Evolutionary conservation across 73 alveolate species (phyloP).

Genomic region (Stentor coeruleus): DNA sequence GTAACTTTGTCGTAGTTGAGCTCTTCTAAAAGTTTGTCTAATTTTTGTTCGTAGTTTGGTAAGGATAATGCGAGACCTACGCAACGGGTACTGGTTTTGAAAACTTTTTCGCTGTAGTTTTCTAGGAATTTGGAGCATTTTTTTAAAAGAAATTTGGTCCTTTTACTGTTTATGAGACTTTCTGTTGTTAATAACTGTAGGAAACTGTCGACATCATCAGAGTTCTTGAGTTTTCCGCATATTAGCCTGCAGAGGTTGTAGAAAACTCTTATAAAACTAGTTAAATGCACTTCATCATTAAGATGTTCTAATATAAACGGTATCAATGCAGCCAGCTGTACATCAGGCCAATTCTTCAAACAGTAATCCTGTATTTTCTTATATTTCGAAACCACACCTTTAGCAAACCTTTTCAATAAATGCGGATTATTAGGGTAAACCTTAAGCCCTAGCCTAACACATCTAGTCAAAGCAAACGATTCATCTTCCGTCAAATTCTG

Average conservation of each 20-base stretch:
- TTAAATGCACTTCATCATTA: not conserved
- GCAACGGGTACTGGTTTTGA: not conserved
- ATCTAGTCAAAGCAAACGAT: slow-evolving; percentile 3
- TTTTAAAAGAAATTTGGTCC: not conserved
- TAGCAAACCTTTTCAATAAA: not conserved
- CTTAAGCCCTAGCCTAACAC: not conserved
- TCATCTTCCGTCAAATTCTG: slow-evolving; percentile 17
- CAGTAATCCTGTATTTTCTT: not conserved
- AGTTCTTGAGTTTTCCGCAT: not conserved
- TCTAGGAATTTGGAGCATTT: not conserved
- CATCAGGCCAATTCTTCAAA: not conserved
- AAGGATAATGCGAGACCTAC: slow-evolving; percentile 6
- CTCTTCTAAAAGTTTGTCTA: not conserved
- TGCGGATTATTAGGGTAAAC: not conserved
- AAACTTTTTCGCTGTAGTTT: not conserved
- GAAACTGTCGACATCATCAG: not conserved
- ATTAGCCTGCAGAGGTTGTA: not conserved
- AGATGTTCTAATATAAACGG: not conserved
- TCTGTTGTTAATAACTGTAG: not conserved
- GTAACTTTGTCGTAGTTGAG: not conserved
- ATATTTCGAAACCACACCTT: not conserved
- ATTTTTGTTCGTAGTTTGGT: not conserved
- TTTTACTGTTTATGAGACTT: not conserved
- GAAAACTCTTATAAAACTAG: not conserved
- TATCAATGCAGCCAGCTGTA: not conserved